phyloP scores from a whole-genome alignment of 495 filamentous ascomycete species.

The Tetracladium marchalianum region DNA sequence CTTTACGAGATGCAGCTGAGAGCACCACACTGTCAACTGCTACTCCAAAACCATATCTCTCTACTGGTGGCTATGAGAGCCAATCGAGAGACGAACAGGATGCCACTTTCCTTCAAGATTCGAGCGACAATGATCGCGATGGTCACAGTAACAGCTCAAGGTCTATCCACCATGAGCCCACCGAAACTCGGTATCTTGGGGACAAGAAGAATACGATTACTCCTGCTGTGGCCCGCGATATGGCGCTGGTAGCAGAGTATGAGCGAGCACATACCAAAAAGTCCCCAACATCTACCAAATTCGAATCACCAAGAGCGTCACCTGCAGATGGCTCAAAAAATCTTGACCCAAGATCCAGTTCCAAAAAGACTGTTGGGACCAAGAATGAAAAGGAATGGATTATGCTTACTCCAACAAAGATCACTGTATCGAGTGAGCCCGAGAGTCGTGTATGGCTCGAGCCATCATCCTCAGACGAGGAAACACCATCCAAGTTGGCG shows the following conservation, averaged over 20 bases:
- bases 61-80: not conserved
- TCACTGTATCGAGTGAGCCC: not conserved
- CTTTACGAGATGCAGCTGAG: constrained; percentile 14
- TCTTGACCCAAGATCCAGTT: constrained; percentile 4
- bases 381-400: constrained; percentile 13
- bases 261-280: constrained; percentile 9
- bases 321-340: constrained; percentile 2
- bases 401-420: constrained; percentile 12
- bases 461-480: constrained; percentile 30
- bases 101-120: constrained; percentile 40
- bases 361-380: not conserved
- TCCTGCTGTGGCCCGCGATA: constrained; percentile 13
- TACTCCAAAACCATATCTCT: not conserved
- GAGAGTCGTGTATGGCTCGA: constrained; percentile 15
- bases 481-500: constrained; percentile 23
- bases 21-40: not conserved
- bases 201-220: not conserved
- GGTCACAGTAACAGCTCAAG: constrained; percentile 5
- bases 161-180: not conserved
- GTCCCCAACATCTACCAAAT: constrained; percentile 10
- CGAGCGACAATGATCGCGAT: constrained; percentile 37
- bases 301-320: not conserved
- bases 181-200: too few relatives aligned
- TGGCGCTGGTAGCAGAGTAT: constrained; percentile 11
- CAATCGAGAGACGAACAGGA: constrained; percentile 22